Conservation (phyloP, 2,329 filamentous ascomycete species). For the Rhynchosporium agropyri region DNA sequence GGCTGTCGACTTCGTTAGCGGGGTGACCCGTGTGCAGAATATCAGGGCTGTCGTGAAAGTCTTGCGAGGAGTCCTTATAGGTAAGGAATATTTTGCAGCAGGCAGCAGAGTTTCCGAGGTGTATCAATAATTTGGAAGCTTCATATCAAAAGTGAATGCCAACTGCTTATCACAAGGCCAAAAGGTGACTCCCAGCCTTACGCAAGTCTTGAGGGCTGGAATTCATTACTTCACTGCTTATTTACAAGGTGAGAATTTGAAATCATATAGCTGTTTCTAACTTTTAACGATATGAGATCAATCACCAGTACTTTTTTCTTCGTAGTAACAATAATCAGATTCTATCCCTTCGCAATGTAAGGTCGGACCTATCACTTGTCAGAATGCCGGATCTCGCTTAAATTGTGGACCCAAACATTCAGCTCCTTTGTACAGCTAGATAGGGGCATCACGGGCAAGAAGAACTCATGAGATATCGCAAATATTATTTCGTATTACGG, state of each 20-base stretch:
- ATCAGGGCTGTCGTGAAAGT: not conserved
- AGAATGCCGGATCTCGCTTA: not conserved
- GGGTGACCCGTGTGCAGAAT: not conserved
- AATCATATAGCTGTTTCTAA: no score
- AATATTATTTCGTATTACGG: no score
- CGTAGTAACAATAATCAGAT: not conserved
- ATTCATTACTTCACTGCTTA: no score
- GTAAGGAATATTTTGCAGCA: not conserved
- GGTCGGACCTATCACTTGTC: not conserved
- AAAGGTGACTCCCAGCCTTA: no score
- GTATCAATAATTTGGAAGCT: not conserved
- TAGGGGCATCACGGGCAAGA: not conserved
- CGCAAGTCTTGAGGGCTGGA: no score
- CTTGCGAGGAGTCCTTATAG: not conserved
- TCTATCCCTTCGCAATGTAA: not conserved
- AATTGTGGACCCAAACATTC: conserved; percentile 8
- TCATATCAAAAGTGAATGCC: no score
- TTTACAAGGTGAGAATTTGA: no score
- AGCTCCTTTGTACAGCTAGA: not conserved
- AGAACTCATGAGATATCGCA: no score
- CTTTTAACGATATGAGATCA: no score
- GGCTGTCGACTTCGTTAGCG: not conserved
- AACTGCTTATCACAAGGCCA: no score
- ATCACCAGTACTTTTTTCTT: no score
- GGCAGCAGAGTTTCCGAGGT: not conserved